These are phyloP conservation scores for Lactarius trivialis DNA, from an alignment of 768 basidiomycete species.

Conservation along the genomic window DNA sequence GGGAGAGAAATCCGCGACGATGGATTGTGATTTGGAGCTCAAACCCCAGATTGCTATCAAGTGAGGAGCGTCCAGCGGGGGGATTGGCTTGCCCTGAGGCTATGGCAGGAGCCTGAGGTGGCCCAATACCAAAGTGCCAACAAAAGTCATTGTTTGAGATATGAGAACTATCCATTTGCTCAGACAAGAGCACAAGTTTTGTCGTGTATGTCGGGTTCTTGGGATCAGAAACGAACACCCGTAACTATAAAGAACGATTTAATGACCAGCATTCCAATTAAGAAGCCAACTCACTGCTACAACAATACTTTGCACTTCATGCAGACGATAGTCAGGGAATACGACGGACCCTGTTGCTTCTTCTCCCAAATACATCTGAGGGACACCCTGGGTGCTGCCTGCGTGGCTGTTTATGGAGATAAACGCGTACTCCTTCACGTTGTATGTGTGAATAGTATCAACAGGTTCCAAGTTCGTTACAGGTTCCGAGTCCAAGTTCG, in stretches of 20 bases:
- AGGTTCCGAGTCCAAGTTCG: too few relatives aligned
- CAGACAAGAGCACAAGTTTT: not conserved
- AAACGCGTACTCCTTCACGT: slow-evolving; percentile 4
- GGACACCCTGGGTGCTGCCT: not conserved
- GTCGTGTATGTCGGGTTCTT: not conserved
- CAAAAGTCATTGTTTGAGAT: not conserved
- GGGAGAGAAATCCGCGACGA: slow-evolving; percentile 2
- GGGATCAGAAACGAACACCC: slow-evolving; percentile 1
- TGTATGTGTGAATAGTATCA: not conserved
- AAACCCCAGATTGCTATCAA: not conserved
- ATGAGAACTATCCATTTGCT: not conserved
- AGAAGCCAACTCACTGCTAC: slow-evolving; percentile 10
- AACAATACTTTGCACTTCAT: slow-evolving; percentile 5
- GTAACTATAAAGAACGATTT: not conserved
- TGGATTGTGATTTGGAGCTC: slow-evolving; percentile 8
- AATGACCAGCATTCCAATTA: not conserved
- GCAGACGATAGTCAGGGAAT: not conserved
- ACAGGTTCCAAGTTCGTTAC: not conserved
- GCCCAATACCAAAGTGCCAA: slow-evolving; percentile 11
- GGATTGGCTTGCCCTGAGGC: not conserved
- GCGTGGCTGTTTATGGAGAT: slow-evolving; percentile 8
- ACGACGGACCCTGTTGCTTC: slow-evolving; percentile 3
- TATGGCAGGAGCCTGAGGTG: not conserved
- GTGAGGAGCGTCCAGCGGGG: not conserved
- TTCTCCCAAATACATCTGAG: slow-evolving; percentile 12